Evolutionary conservation across 176 grass and related monocot species (phyloP), one percentile per base, ranked within the genome.

Genomic region (Cenchrus purpureus): DNA sequence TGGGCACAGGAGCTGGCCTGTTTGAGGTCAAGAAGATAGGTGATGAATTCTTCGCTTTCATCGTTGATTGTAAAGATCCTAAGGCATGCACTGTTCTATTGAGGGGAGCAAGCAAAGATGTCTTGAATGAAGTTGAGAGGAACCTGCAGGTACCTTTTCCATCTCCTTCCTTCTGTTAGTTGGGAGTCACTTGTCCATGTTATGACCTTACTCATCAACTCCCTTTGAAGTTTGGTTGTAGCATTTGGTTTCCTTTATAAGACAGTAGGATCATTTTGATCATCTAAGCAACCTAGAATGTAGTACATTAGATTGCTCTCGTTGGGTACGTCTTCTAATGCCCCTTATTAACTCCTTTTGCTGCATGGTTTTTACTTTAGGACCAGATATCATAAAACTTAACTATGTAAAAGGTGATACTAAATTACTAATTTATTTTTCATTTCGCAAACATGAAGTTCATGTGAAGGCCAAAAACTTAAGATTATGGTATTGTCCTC

Each of bases 1-100:
- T 99, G 19, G 97, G 97, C 62, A 99, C 91, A 49, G 73, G 91
- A 79, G 91, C 93, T 68, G 97, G 93, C 4, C 92, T 99, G 64
- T 99, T 96, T 79, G 93, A 99, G 90, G 77, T 99, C 50, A 99
- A 99, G 86, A 99, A 99, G 88, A 91, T 99, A 71, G 93, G 93
- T 64, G 97, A 99, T 76, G 97, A 99, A 50, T 99, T 94, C 70
- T 99, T 99, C 65, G 70, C 93, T 40, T 99, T 86, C 88, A 94
- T 99, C 75, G 88, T 99, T 1, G 93, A 99, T 51, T 99, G 97
- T 88, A 91, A 94, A 90, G 91, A 99, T 88, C 97, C 97, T 60
- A 99, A 99, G 74, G 97, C 97, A 66, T 99, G 97, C 77, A 96
- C 97, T 79, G 97, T 99, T 80, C 90, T 99, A 48, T 80, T 99